Base-by-base conservation (phyloP, 2,329 filamentous ascomycete species). In the Periconia digitata region DNA sequence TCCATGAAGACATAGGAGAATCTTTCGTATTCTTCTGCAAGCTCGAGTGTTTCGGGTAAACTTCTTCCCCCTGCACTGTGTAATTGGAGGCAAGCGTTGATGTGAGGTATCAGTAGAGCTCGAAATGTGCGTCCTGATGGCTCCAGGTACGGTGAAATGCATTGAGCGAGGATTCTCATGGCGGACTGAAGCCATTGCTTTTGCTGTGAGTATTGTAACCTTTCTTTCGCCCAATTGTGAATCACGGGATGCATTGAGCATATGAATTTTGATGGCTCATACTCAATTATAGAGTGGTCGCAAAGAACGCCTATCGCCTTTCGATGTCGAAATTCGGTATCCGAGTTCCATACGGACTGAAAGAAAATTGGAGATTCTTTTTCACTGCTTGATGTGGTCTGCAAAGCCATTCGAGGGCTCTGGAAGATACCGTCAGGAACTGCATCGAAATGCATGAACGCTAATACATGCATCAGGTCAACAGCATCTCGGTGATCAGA, bases 161-260 rank as follows among this genome's bases (percentile, higher is more conserved):
- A 69, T 59, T 50, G 48, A 46, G 44, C 54, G 44, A 42, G 50
- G n/a, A 37, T 35, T 16, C 60, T 57, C 45, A 58, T 62, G 55
- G 63, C 52, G 49, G 56, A 66, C 49, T 56, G 62, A 15, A 70
- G 32, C 40, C 62, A 66, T 50, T 62, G 60, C 36, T 63, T 63
- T n/a, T 46, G 47, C 1, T 55, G 48, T 18, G 24, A 50, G 45
- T 60, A 55, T 17, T 55, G 21, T 2, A 62, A 62, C 38, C 65
- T 56, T 18, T 66, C 59, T 40, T 67, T 55, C 15, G 60, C 66
- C 67, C 66, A 71, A 16, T 45, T 58, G 49, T 71, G 66, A 32
- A 69, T 57, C 6, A 70, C 47, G 8, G 63, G 65, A 50, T 71
- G 65, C 55, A 69, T 62, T 12, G 62, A 63, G 43, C 64, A 69